These are phyloP conservation scores for Hemileccinum impolitum DNA, from an alignment of 768 basidiomycete genomes.

Conservation along the genomic window DNA sequence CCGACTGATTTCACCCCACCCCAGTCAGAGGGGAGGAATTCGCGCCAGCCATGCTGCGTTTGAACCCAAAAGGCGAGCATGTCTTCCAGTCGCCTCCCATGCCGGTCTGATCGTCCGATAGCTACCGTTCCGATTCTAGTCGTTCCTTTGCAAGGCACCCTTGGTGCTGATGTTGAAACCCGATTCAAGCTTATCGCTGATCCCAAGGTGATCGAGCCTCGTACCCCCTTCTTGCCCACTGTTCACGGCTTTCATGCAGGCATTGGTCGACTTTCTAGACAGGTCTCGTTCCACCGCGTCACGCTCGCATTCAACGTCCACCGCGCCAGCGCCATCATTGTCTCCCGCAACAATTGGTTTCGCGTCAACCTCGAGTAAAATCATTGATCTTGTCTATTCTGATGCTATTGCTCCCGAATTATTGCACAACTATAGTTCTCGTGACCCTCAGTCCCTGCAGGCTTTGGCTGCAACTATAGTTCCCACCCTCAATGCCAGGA, in stretches of 20 bases:
- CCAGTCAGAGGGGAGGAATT: conserved; percentile 79
- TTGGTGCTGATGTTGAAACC: conserved; percentile 65
- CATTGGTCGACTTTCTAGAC: conserved; percentile 78
- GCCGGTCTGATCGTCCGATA: conserved; percentile 25
- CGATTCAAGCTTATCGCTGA: conserved; percentile 80
- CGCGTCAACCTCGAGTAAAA: conserved; percentile 24
- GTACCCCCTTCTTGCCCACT: not conserved
- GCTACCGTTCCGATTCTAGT: conserved; percentile 80
- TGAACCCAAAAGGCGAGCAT: conserved; percentile 67
- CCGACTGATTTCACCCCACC: not conserved
- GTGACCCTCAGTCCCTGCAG: conserved; percentile 49
- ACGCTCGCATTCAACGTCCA: conserved; percentile 64
- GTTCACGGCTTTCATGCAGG: conserved; percentile 37
- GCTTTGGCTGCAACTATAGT: conserved; percentile 42
- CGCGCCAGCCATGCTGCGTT: conserved; percentile 65
- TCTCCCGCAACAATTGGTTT: conserved; percentile 82
- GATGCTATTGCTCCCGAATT: conserved; percentile 60
- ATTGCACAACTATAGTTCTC: conserved; percentile 57
- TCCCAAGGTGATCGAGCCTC: conserved; percentile 44
- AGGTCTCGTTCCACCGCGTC: conserved; percentile 72
- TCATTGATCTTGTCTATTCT: conserved; percentile 57
- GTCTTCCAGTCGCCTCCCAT: conserved; percentile 4
- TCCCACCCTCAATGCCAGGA: conserved; percentile 44
- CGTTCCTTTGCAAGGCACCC: conserved; percentile 76
- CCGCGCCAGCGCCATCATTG: conserved; percentile 70